Evolutionary conservation across 108 stramenopile genomes (phyloP).

Genomic region (Pelagomonas calceolata): DNA sequence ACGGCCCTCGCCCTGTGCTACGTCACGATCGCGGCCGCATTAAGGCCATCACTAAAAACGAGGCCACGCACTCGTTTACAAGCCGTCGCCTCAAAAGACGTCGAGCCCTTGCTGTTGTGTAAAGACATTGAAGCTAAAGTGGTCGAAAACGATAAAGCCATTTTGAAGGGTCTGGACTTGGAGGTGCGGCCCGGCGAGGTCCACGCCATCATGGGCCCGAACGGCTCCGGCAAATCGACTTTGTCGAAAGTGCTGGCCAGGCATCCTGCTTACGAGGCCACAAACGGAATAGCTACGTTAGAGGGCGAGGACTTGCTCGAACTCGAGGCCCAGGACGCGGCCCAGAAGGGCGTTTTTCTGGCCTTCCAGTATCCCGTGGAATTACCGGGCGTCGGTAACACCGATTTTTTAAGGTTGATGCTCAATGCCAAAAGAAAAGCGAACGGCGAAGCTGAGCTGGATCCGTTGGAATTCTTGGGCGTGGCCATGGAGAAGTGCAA

Average conservation of each 20-base stretch:
- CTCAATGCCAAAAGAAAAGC: slow-evolving; percentile 9
- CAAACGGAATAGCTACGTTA: not conserved
- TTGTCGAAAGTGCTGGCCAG: slow-evolving; percentile 63
- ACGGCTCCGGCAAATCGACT: slow-evolving; percentile 87
- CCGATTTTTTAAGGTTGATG: slow-evolving; percentile 4
- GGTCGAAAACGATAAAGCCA: no score
- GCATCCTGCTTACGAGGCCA: slow-evolving; percentile 10
- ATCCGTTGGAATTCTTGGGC: slow-evolving; percentile 6
- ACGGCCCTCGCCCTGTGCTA: no score
- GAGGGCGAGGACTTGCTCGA: slow-evolving; percentile 2
- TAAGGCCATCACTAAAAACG: no score
- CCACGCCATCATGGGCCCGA: slow-evolving; percentile 90
- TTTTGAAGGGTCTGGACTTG: no score
- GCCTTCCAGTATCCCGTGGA: slow-evolving; percentile 9
- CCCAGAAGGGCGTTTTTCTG: slow-evolving; percentile 6
- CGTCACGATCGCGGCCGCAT: no score
- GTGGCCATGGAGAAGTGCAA: not conserved
- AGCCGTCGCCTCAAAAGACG: no score
- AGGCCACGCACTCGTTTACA: no score
- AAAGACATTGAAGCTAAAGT: no score
- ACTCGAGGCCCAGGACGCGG: not conserved
- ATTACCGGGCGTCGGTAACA: slow-evolving; percentile 5
- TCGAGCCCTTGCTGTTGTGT: no score
- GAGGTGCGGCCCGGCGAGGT: slow-evolving; percentile 86
- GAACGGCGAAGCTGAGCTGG: not conserved